These are phyloP conservation scores for Vaccinium corymbosum DNA, from an alignment of 148 eudicot genomes.

Conservation along the genomic window DNA sequence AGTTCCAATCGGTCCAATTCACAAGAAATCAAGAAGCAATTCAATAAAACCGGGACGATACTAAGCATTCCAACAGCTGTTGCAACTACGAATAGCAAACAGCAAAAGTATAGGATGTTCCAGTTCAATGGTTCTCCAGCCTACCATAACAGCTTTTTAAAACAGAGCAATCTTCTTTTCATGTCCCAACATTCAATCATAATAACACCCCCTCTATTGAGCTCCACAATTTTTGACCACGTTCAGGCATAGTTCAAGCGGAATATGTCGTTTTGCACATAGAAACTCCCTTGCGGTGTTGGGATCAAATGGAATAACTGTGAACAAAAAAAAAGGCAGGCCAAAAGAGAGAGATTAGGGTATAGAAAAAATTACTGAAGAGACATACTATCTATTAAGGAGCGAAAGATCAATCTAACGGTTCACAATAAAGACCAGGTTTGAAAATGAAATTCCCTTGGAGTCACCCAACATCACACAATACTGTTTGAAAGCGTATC, in stretches of 20 bases:
- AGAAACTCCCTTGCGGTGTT: slow-evolving; percentile 46
- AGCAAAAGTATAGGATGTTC: slow-evolving; percentile 2
- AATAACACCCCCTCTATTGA: neutral
- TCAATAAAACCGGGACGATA: neutral
- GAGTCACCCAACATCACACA: neutral
- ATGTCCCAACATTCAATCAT: slow-evolving; percentile 1
- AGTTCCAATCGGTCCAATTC: neutral
- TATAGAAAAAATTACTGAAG: neutral
- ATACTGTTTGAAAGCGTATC: neutral
- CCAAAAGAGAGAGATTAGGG: neutral
- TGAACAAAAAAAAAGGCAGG: neutral
- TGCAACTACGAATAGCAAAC: slow-evolving; percentile 13
- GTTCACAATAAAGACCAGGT: neutral
- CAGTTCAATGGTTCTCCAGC: slow-evolving; percentile 2
- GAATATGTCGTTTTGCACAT: slow-evolving; percentile 42
- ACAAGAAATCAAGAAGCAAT: slow-evolving; percentile 1
- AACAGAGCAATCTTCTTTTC: neutral
- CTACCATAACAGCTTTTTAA: neutral
- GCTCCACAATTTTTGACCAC: neutral
- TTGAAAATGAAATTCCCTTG: neutral
- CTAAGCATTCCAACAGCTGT: neutral
- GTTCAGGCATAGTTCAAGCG: slow-evolving; percentile 46
- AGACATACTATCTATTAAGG: neutral
- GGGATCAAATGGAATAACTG: slow-evolving; percentile 52
- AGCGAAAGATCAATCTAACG: neutral